phyloP scores from a whole-genome alignment of 2,329 filamentous ascomycete genomes.

The Aspergillus fumigatus region DNA sequence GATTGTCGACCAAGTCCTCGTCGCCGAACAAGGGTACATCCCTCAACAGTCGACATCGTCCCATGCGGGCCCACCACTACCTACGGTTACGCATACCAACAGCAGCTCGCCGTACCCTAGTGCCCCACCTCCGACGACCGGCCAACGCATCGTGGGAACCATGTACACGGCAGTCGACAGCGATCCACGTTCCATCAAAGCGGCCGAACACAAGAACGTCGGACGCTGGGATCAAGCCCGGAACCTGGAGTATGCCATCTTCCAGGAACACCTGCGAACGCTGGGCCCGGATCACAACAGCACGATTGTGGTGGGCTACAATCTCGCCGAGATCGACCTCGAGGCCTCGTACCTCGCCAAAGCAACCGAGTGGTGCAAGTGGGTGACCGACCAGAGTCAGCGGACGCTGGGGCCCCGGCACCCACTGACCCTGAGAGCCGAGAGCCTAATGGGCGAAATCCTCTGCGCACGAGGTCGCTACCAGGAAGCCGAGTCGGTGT shows the following conservation, averaged over 20 bases:
- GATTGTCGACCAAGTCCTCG: conserved; percentile 26
- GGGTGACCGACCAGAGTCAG: conserved; percentile 24
- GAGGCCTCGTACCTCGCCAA: conserved; percentile 21
- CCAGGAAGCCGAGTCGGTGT: conserved; percentile 27
- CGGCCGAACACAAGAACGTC: conserved; percentile 24
- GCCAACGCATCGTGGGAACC: conserved; percentile 14
- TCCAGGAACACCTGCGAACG: conserved; percentile 25
- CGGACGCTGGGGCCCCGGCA: conserved; percentile 24
- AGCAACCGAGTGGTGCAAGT: conserved; percentile 27
- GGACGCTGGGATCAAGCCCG: conserved; percentile 27
- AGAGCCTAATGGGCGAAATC: conserved; percentile 27
- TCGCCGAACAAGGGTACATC: conserved; percentile 27
- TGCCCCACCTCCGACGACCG: conserved; percentile 8
- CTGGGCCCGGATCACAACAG: conserved; percentile 27
- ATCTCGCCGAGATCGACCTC: conserved; percentile 26
- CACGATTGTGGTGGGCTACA: conserved; percentile 24
- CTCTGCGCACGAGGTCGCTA: conserved; percentile 20
- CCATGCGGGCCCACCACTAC: conserved; percentile 20
- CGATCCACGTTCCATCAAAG: conserved; percentile 23
- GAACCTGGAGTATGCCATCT: conserved; percentile 24
- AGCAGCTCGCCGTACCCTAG: conserved; percentile 24
- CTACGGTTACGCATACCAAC: conserved; percentile 25
- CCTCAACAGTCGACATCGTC: conserved; percentile 17
- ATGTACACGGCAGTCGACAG: conserved; percentile 20
- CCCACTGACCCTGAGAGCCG: conserved; percentile 24